Evolutionary conservation across 1,284 basidiomycete genomes (phyloP), one percentile per base, ranked within the genome.

Genomic region (Vanrija sp.): DNA sequence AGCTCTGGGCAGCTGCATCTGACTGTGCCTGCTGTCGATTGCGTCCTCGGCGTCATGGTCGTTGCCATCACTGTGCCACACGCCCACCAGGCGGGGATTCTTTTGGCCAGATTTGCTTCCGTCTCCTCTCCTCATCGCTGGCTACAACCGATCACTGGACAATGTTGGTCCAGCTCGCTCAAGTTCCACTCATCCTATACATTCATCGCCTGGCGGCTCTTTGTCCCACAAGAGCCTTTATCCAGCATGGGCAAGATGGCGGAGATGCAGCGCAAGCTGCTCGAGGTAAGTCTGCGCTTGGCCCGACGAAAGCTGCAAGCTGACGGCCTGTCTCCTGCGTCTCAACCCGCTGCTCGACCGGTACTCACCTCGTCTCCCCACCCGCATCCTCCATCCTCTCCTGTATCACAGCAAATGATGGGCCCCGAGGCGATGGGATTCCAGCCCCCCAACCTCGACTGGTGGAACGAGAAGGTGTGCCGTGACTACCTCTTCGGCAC

Each of bases 401-500:
- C 25, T n/a, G 28, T 40, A 12, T 15, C 43, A 44, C 69, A 94
- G 90, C 92, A 94, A 93, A 94, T 96, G 91, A 95, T 96, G 92
- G 92, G 92, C n/a, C 90, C 91, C 43, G 94, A 97, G 78, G 91
- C 94, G 15, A 95, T 97, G 91, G 93, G 93, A 65, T 86, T 93
- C 49, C 86, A 89, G 46, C 91, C 91, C 65, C 86, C 88, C 64
- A 93, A 97, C 78, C 81, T 98, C 60, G 86, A 89, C 60, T 98
- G 96, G 88, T 90, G 88, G 57, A 91, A 96, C 76, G 91, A 93
- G 67, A 98, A 98, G 82, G 96, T 98, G n/a, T 98, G 96, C 83
- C 84, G 91, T 70, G 97, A 98, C 79, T 98, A 93, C 80, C 80
- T 98, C 26, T 98, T 96, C 69, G 96, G 96, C 52, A 94, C 91